These are phyloP conservation scores for Mucor irregularis DNA, from an alignment of 371 early-diverging fungal species.

Conservation along the genomic window DNA sequence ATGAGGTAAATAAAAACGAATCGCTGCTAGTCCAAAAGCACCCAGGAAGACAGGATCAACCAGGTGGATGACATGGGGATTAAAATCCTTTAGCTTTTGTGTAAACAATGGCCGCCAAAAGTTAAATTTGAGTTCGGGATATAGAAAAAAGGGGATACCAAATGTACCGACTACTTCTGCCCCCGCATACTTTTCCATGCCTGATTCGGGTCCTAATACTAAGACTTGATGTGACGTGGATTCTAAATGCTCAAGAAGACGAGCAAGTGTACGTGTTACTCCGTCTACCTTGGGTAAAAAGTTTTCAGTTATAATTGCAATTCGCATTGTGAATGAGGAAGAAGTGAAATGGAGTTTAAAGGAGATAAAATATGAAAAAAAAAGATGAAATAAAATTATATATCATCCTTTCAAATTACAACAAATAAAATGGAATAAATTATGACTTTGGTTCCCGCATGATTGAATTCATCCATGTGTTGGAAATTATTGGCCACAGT, in stretches of 20 bases:
- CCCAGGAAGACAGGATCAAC: constrained; percentile 54
- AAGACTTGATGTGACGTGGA: constrained; percentile 35
- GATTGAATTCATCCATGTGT: too few relatives aligned
- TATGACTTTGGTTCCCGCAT: too few relatives aligned
- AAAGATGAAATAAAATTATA: background rate
- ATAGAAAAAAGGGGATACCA: constrained; percentile 46
- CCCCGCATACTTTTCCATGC: constrained; percentile 35
- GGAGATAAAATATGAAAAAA: background rate
- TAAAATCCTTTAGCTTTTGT: constrained; percentile 32
- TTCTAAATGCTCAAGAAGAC: constrained; percentile 43
- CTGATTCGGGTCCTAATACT: constrained; percentile 48
- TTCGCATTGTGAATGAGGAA: constrained; percentile 31
- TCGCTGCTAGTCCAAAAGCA: constrained; percentile 30
- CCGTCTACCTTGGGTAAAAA: constrained; percentile 57
- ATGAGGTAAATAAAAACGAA: constrained; percentile 21
- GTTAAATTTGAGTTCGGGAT: constrained; percentile 53
- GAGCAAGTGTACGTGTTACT: constrained; percentile 47
- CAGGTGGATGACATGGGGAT: constrained; percentile 51
- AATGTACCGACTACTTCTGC: constrained; percentile 45
- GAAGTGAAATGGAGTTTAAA: background rate
- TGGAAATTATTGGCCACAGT: too few relatives aligned
- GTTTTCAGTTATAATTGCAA: constrained; percentile 53
- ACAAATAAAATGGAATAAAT: too few relatives aligned
- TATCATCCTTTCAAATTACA: background rate
- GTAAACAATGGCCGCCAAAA: constrained; percentile 48